Evolutionary conservation across 768 basidiomycete genomes (phyloP), one percentile per base, ranked within the genome.

Genomic region (Xerocomellus intermedius): DNA sequence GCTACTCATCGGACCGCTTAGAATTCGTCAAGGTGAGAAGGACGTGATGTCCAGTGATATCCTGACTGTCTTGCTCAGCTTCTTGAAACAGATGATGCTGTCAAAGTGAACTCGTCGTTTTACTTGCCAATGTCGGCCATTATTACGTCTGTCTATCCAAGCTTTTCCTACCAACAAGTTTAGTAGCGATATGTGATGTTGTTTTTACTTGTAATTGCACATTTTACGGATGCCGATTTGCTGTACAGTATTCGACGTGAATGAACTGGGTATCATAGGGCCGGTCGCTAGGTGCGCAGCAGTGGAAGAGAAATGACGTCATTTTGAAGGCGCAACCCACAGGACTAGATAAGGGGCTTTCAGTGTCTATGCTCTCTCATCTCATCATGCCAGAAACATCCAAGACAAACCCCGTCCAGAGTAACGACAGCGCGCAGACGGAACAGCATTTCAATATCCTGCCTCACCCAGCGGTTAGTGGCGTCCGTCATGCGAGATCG

Each of bases 1-100:
- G 24, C 32, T 12, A 45, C 43, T 49, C 32, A 49, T 45, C 42
- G 17, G 39, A 17, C 5, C 10, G 42, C 17, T 65, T 65, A 89
- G 91, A 92, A 73, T 92, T 90, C 70, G 85, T 89, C 69, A 88
- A 83, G 80, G 85, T 84, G 64, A 60, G 70, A 46, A 55, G 43
- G 45, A 39, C 49, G 38, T 16, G 3, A 14, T 26, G 28, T 57
- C 42, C 41, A 28, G 37, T 47, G 4, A 22, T 42, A 44, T n/a
- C 52, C 38, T 49, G 55, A 50, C 41, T 38, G 14, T 56, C 38
- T 33, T 46, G 47, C 48, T 45, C 48, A 55, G 62, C 55, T 41
- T 52, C 55, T 61, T 32, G 50, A 56, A 56, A 42, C 62, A 86
- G 85, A 87, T 89, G 85, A 87, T 89, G 87, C 73, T 86, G 48